A percentile compares a stretch with the other conserved stretches of the same genome.
phyloP scores from a whole-genome alignment of 768 basidiomycete species.

The Omphalotus guepiniiformis region DNA sequence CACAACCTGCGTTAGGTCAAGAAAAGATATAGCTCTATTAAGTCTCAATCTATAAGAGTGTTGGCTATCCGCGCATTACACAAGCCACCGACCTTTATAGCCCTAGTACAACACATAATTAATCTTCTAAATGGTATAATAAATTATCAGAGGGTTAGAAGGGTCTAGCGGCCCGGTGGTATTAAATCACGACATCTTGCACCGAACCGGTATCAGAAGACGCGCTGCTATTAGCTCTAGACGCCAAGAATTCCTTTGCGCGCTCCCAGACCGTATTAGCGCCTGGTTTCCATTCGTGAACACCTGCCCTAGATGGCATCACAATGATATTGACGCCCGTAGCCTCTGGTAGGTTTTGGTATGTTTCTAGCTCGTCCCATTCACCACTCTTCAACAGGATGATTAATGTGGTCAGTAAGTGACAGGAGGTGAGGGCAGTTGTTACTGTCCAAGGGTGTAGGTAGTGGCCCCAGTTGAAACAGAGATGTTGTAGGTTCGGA shows the following conservation, averaged over 20 bases:
- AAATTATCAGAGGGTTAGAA: too few species aligned
- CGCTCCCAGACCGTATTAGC: conserved; percentile 6
- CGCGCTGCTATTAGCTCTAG: too few species aligned
- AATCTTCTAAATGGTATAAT: too few species aligned
- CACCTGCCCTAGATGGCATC: background rate
- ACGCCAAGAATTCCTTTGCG: background rate
- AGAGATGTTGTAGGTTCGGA: conserved; percentile 3
- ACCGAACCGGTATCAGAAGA: too few species aligned
- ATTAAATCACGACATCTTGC: too few species aligned
- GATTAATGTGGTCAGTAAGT: background rate
- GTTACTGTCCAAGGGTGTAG: background rate
- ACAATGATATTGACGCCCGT: conserved; percentile 4
- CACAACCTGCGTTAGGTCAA: too few species aligned
- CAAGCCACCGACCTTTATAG: too few species aligned
- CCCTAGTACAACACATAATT: too few species aligned
- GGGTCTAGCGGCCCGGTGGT: too few species aligned
- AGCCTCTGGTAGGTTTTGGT: background rate
- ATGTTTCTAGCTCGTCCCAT: background rate
- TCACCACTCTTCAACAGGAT: conserved; percentile 1
- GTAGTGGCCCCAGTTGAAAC: conserved; percentile 6
- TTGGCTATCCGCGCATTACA: too few species aligned
- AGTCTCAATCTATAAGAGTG: too few species aligned
- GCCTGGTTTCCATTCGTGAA: conserved; percentile 8
- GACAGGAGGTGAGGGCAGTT: conserved; percentile 1
- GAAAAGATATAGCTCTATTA: too few species aligned